Base-by-base conservation (phyloP, 2,329 filamentous ascomycete genomes). In the Epichloe uncinata region DNA sequence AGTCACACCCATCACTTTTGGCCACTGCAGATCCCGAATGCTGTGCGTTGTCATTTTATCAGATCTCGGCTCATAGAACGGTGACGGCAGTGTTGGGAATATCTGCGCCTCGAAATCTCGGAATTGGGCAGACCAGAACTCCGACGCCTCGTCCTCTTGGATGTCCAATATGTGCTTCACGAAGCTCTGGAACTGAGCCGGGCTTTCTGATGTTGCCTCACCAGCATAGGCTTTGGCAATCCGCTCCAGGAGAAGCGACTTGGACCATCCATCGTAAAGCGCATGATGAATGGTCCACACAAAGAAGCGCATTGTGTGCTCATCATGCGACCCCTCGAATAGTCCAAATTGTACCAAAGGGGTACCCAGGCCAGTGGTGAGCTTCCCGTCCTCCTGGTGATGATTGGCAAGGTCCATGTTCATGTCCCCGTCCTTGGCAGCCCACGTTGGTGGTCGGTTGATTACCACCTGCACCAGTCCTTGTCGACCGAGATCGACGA, bases 261-360 rank as follows among this genome's bases (percentile, higher is more conserved):
- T 68, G 0, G 68, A 71, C 72, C 72, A 75, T n/a, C 73, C 73
- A 49, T 78, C 74, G 49, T 77, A 78, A 0, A 76, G 57, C 8
- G 68, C 68, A 52, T 77, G 74, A 41, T 60, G 58, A 13, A 58
- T 53, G 8, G 50, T 53, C 55, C 50, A 59, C 18, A 56, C 30
- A 16, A 59, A 50, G 4, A 20, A 47, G 4, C 38, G 47, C 15
- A 16, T 45, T 9, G 11, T 34, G 2, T 46, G 20, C 2, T 49
- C 45, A 13, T 38, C 44, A 0, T n/a, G 4, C 5, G 26, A 30
- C 2, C 12, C 45, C 4, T 41, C 20, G 4, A 57, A 38, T 4
- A 57, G 45, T 4, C 42, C 47, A 38, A 52, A 54, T 13, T 52
- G 43, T 5, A 47, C 51, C 2, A 59, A 50, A 13, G 52, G 50